Conservation (phyloP, 768 basidiomycete species). For the Agrocybe pediades region DNA sequence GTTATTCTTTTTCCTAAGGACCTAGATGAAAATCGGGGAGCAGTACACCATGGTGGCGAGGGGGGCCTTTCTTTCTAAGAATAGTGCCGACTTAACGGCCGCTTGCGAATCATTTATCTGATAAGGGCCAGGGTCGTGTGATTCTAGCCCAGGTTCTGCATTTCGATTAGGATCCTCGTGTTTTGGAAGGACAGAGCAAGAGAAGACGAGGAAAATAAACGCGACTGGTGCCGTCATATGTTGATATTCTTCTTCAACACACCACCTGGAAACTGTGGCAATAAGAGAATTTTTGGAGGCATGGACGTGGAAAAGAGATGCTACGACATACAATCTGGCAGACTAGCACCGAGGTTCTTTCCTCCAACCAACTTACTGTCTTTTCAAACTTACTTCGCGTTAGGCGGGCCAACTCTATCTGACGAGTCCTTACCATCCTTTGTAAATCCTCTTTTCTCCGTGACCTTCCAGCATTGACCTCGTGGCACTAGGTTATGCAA, state of each 20-base stretch:
- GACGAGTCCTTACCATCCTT: too few relatives aligned
- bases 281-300: background rate
- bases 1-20: background rate
- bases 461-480: too few relatives aligned
- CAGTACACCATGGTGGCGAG: background rate
- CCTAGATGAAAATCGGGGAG: constrained; percentile 15
- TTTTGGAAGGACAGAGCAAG: background rate
- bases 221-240: background rate
- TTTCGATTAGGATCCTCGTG: background rate
- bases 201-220: background rate
- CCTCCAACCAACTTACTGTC: background rate
- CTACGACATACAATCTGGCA: background rate
- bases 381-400: too few relatives aligned
- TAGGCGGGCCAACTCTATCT: too few relatives aligned
- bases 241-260: background rate
- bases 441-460: too few relatives aligned
- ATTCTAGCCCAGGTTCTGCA: background rate
- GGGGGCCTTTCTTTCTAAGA: constrained; percentile 6
- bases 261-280: background rate
- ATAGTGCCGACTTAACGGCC: constrained; percentile 6
- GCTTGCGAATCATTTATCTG: constrained; percentile 18
- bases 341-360: background rate
- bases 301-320: background rate
- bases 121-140: constrained; percentile 16
- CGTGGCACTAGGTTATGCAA: background rate